phyloP scores from a whole-genome alignment of 1,139 yeast species.

The Candida pseudoviswanathii region DNA sequence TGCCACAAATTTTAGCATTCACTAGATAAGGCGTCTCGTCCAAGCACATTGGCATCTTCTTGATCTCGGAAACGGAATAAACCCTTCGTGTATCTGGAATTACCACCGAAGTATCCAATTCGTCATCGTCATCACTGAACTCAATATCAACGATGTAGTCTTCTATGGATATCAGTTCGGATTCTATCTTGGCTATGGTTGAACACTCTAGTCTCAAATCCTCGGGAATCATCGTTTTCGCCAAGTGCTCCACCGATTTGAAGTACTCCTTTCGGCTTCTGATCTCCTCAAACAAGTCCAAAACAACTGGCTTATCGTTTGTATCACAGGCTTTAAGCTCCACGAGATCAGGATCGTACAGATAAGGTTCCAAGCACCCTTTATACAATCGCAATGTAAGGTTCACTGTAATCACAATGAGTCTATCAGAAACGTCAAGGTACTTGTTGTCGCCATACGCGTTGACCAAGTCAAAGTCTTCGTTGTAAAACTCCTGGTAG shows the following conservation, averaged over 20 bases:
- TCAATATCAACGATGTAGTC: neutral
- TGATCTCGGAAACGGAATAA: neutral
- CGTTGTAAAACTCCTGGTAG: neutral
- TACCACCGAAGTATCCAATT: neutral
- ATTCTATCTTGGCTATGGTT: neutral
- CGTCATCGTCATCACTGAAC: neutral
- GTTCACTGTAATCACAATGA: slow-evolving; percentile 11
- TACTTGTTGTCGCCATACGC: neutral
- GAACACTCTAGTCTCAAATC: neutral
- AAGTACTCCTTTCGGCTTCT: neutral
- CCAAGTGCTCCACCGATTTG: neutral
- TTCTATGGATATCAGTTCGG: neutral
- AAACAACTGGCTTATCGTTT: neutral
- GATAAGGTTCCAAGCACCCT: slow-evolving; percentile 10
- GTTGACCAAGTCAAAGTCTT: neutral
- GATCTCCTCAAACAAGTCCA: neutral
- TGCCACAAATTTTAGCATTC: neutral
- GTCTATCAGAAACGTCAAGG: slow-evolving; percentile 6
- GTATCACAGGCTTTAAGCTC: neutral
- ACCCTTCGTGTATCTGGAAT: neutral
- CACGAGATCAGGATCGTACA: slow-evolving; percentile 13
- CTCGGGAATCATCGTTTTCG: neutral
- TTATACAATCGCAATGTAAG: slow-evolving; percentile 7
- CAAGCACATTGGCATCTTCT: neutral
- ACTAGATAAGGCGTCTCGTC: neutral